Percentiles rank a stretch among this genome's conserved stretches.
These are phyloP conservation scores for Lentinula guzmanii DNA, from an alignment of 768 basidiomycete species.

Conservation along the genomic window DNA sequence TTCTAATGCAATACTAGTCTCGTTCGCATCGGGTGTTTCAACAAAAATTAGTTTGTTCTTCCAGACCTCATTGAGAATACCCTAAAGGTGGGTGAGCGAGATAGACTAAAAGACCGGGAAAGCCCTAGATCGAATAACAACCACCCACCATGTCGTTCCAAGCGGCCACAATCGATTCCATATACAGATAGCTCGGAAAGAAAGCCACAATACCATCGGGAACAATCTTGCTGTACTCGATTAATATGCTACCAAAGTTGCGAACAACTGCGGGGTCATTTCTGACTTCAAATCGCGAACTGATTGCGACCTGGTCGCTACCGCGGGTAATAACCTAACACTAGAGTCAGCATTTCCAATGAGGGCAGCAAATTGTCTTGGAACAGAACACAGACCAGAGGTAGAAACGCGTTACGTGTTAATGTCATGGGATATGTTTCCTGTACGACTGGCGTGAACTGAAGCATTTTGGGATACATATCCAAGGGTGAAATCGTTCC, in stretches of 20 bases:
- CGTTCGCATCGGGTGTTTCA: constrained; percentile 98
- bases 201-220: constrained; percentile 99
- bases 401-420: constrained; percentile 92
- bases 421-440: constrained; percentile 98
- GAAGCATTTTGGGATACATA: constrained; percentile 99
- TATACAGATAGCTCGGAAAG: constrained; percentile 98
- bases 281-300: constrained; percentile 96
- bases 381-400: constrained; percentile 49
- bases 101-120: neutral
- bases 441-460: constrained; percentile 94
- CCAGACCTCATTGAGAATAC: constrained; percentile 98
- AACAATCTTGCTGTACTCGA: constrained; percentile 97
- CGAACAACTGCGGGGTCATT: constrained; percentile 99
- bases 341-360: neutral
- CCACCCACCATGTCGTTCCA: constrained; percentile 98
- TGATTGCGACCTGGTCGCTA: constrained; percentile 97
- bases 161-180: constrained; percentile 99
- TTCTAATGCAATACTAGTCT: constrained; percentile 95
- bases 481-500: constrained; percentile 98
- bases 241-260: constrained; percentile 96
- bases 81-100: constrained; percentile 40
- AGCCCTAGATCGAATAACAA: constrained; percentile 9
- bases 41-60: constrained; percentile 99
- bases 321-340: constrained; percentile 92
- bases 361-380: neutral